A percentile compares a stretch with the other conserved stretches of the same genome.
Evolutionary conservation across 177 flowering plant genomes (phyloP).

Genomic region (Telopea speciosissima): DNA sequence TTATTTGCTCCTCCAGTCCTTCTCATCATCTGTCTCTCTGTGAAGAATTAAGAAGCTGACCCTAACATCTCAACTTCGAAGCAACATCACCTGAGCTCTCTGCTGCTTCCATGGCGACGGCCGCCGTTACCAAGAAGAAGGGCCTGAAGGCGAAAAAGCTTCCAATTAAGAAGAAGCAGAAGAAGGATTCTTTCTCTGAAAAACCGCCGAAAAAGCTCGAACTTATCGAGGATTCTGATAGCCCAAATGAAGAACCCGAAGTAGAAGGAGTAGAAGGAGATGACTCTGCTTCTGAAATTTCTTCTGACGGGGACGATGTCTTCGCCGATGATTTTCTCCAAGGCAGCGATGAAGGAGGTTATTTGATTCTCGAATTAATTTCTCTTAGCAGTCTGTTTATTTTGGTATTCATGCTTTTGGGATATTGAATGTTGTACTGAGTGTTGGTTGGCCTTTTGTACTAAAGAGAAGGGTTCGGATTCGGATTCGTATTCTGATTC

Average conservation of each 20-base stretch:
- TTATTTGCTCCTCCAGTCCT: too few relatives aligned
- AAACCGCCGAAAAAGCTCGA: slow-evolving; percentile 26
- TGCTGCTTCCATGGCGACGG: slow-evolving; percentile 25
- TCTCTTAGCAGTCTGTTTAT: background rate
- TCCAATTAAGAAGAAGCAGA: slow-evolving; percentile 44
- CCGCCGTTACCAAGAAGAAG: slow-evolving; percentile 34
- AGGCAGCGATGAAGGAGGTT: slow-evolving; percentile 47
- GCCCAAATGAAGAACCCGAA: slow-evolving; percentile 24
- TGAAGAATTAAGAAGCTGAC: background rate
- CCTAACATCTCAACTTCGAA: background rate
- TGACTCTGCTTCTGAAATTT: slow-evolving; percentile 19
- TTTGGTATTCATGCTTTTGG: background rate
- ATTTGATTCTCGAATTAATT: background rate
- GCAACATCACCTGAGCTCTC: background rate
- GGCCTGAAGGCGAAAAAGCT: slow-evolving; percentile 19
- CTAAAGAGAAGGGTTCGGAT: slow-evolving; percentile 32
- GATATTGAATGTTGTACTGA: background rate
- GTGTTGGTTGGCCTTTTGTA: slow-evolving; percentile 5
- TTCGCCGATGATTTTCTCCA: slow-evolving; percentile 63
- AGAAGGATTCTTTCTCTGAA: slow-evolving; percentile 17
- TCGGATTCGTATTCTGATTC: slow-evolving; percentile 47
- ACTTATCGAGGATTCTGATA: slow-evolving; percentile 29
- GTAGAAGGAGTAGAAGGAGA: slow-evolving; percentile 13
- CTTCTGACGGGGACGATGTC: slow-evolving; percentile 47
- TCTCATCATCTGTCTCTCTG: too few relatives aligned